phyloP scores from a whole-genome alignment of 1,139 yeast genomes.

The Yamadazyma aaseri region DNA sequence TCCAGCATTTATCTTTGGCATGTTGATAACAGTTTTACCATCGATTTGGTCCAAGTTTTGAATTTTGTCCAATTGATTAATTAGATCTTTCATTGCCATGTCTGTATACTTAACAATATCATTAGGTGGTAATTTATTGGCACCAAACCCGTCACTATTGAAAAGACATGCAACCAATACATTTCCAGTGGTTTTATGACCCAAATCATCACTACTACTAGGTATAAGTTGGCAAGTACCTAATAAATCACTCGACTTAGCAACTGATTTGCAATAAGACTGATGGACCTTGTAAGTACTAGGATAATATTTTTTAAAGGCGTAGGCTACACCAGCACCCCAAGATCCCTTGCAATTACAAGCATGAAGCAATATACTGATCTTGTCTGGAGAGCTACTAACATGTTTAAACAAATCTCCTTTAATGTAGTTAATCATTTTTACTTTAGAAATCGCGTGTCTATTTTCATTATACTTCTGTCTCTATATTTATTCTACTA shows the following conservation, averaged over 20 bases:
- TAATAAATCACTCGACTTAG: constrained; percentile 33
- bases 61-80: constrained; percentile 28
- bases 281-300: constrained; percentile 47
- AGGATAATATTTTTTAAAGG: constrained; percentile 51
- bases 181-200: constrained; percentile 24
- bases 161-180: constrained; percentile 61
- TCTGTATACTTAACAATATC: constrained; percentile 50
- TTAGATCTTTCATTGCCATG: constrained; percentile 46
- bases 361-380: constrained; percentile 61
- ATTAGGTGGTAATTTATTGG: constrained; percentile 22
- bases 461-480: background rate
- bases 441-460: too few species aligned
- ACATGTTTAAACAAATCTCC: constrained; percentile 59
- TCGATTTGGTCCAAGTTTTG: constrained; percentile 13
- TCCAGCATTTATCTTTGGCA: constrained; percentile 84
- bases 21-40: constrained; percentile 35
- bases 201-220: constrained; percentile 26
- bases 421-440: constrained; percentile 37
- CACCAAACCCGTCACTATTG: constrained; percentile 53
- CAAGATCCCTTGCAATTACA: constrained; percentile 78
- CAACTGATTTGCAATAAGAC: constrained; percentile 41
- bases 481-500: constrained; percentile 7
- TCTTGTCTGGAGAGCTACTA: constrained; percentile 14
- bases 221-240: constrained; percentile 56
- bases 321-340: constrained; percentile 81